Base-by-base conservation (phyloP, 2,329 filamentous ascomycete species). In the Podosphaera aphanis region DNA sequence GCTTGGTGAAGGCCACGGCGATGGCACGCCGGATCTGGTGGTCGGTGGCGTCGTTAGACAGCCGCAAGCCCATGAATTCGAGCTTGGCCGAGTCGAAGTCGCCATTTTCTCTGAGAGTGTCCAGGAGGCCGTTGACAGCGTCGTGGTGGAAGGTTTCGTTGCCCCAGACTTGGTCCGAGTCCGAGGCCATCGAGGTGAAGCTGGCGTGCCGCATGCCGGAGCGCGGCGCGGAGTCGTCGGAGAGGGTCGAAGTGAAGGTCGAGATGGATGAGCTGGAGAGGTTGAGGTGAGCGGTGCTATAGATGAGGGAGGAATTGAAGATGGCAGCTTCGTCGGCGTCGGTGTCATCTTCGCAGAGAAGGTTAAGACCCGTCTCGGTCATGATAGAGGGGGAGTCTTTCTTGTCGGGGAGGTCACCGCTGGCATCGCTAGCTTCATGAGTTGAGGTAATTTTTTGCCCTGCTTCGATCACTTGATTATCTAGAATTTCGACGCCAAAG, bases 61-160 rank as follows among this genome's bases (percentile, higher is more conserved):
- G 83, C 10, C 88, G 79, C n/a, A 95, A 69, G 41, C 84, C 83
- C 66, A 86, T 93, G 50, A 98, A 81, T 60, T 98, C 90, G 29
- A 95, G 73, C 59, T 88, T 84, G 43, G 74, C 73, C 2, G 68
- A 69, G 56, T 93, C 86, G 51, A 93, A 90, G 58, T 92, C 83
- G 10, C 76, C 73, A 13, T 74, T 72, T 19, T 77, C 79, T 44
- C 80, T 78, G 37, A 95, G 69, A 20, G 84, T 82, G 56, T 94
- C 86, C 50, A 86, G 71, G n/a, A 95, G 72, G 49, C 83, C 88
- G 51, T 77, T 70, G 2, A 88, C 82, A 21, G 88, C 88, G 57
- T 94, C 88, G 49, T 79, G 70, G 59, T 93, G 83, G 69, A 95
- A 95, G 48, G 76, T 68, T 48, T 71, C 68, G 19, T 69, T 65